Base-by-base conservation (phyloP, 371 early-diverging fungal species). In the Rhizomucor miehei region DNA sequence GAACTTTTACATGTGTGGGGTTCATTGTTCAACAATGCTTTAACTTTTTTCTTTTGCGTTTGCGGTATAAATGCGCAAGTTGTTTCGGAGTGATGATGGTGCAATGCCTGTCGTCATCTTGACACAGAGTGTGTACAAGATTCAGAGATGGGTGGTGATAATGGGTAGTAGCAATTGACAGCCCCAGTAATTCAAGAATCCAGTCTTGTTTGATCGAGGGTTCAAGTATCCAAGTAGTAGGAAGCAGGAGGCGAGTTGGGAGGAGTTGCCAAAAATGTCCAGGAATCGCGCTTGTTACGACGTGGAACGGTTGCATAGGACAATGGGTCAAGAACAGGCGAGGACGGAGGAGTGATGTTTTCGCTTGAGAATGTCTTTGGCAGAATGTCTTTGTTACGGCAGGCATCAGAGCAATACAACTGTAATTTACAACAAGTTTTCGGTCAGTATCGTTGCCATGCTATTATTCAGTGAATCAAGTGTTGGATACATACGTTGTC, bases 381-480 rank as follows among this genome's bases (percentile, higher is more conserved):
- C 9, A 17, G 19, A 24, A 37, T 37, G 29, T 62, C 62, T 53
- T 62, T 55, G 24, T 43, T 34, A 17, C 51, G 51, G 41, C 64
- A 64, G 19, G 51, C 55, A 20, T 57, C 54, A 44, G 64, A 64
- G 49, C 56, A 69, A 44, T 54, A 54, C 37, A 64, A 54, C 57
- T 57, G 8, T 29, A 29, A n/a, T n/a, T 8, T 5, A 8, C 29
- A 50, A 23, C 46, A 47, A 9, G 45, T 12, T 6, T 3, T 16
- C 11, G 6, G 41, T 41, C 41, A 41, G n/a, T n/a, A n/a, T n/a
- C n/a, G n/a, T n/a, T n/a, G n/a, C n/a, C n/a, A n/a, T n/a, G n/a
- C n/a, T n/a, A n/a, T n/a, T n/a, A n/a, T n/a, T n/a, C n/a, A n/a
- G n/a, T n/a, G n/a, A n/a, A n/a, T n/a, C n/a, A n/a, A n/a, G n/a